These are phyloP conservation scores for Pyrrhoderma lamaoense DNA, from an alignment of 1,284 basidiomycete genomes.

Conservation along the genomic window DNA sequence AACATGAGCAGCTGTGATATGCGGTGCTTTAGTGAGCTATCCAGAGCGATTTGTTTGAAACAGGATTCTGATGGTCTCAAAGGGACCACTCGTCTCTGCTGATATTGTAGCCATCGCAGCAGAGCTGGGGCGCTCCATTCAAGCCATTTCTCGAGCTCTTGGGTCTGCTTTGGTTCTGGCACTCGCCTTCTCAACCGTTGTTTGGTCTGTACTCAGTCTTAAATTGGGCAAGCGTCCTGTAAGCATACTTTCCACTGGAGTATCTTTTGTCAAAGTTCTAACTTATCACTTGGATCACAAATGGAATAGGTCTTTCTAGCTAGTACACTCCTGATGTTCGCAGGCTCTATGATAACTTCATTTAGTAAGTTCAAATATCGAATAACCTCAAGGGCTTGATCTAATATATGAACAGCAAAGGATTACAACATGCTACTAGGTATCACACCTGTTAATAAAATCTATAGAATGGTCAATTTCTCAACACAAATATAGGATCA, in stretches of 20 bases:
- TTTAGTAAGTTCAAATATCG: slow-evolving; percentile 8
- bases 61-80: not conserved
- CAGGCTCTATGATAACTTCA: slow-evolving; percentile 19
- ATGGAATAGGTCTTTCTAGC: slow-evolving; percentile 16
- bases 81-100: slow-evolving; percentile 20
- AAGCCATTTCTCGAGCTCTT: slow-evolving; percentile 20
- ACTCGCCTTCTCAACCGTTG: slow-evolving; percentile 19
- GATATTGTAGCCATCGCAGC: slow-evolving; percentile 20
- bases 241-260: not conserved
- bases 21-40: slow-evolving; percentile 19
- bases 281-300: not conserved
- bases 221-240: slow-evolving; percentile 19
- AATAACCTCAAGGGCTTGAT: not conserved
- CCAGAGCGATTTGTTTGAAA: not conserved
- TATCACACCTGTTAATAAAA: slow-evolving; percentile 1
- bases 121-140: slow-evolving; percentile 21
- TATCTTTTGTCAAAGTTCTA: not conserved
- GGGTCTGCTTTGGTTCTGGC: slow-evolving; percentile 21
- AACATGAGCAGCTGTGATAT: slow-evolving; percentile 16
- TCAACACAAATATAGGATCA: slow-evolving; percentile 6
- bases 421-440: slow-evolving; percentile 20
- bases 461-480: slow-evolving; percentile 1
- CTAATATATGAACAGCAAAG: slow-evolving; percentile 15
- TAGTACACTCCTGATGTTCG: slow-evolving; percentile 21
- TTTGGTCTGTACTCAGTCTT: slow-evolving; percentile 18